Base-by-base conservation (phyloP, 306 rosid genomes). In the Quercus robur region DNA sequence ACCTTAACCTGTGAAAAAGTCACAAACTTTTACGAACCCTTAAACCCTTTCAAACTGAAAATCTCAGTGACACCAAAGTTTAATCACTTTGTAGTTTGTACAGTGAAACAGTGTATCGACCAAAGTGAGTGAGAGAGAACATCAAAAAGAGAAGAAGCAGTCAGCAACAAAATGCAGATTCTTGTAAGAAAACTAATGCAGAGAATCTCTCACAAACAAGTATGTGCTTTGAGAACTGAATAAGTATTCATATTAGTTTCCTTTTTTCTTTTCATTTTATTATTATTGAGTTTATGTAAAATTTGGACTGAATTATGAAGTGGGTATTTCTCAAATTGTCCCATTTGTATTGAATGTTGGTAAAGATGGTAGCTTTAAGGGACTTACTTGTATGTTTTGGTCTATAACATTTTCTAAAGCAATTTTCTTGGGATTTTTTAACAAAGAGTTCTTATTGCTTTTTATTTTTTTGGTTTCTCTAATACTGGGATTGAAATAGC, bases 91-190 rank as follows among this genome's bases (percentile, higher is more conserved):
- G 54, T 13, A 17, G 25, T 75, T 62, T 19, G 71, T 64, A 8
- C 26, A 1, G 72, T 12, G 17, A 49, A 13, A 49, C 54, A 67
- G 25, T 8, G 72, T 28, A 62, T 26, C 41, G 3, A 19, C n/a
- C 26, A 3, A 3, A 33, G 13, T 18, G 44, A 66, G 46, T 2
- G 44, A 30, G 44, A 66, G 71, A 5, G 44, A 66, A 28, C 8
- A 63, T 19, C 46, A 2, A 15, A 30, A 63, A 7, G 30, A 28
- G 18, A 28, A 18, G 23, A 12, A 49, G 23, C 28, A 33, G 55
- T 3, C 62, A 55, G 19, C 6, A 59, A 15, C 75, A 69, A 85
- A 86, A 94, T 94, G 97, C 88, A 80, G 86, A 28, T 84, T 72
- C 70, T 82, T 56, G 31, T 83, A 6, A 88, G 89, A 81, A 88